Base-by-base conservation (phyloP, 805 yeast species). In the Starmera dryadoides region DNA sequence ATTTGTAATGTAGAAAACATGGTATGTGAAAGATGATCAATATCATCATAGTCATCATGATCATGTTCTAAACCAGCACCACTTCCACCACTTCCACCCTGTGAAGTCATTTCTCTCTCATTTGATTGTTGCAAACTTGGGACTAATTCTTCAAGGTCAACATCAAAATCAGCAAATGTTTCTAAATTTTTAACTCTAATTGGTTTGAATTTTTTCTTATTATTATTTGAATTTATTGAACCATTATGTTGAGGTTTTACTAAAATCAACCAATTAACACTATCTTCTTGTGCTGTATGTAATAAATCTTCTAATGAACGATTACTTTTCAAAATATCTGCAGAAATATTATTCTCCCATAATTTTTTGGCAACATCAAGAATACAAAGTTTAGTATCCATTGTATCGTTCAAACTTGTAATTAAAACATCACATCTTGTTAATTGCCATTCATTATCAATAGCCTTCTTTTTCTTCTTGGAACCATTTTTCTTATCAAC, bases 371-470 rank as follows among this genome's bases (percentile, higher is more conserved):
- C 52, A 7, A 86, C 62, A 33, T 77, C 82, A 25, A 25, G 28
- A 25, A 79, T 73, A 1, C 89, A 91, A 36, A 74, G 63, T 1
- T 79, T 75, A 18, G 69, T 69, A 43, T 86, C 59, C 16, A 73
- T 62, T 1, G 75, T 60, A 26, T 72, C 73, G 17, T 81, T 75
- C 43, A 82, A 72, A 46, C 91, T 73, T 0, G 93, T 73, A 6
- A 93, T 77, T 22, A 93, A 59, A 1, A 89, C 94, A 51, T 87
- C 91, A 58, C 96, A 88, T 48, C 95, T 69, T 26, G 71, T 67
- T 4, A 77, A 70, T 38, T 58, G 64, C 83, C 79, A 76, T 30
- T 69, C 70, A 5, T 56, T 42, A 15, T 64, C 68, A 42, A 61
- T 31, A 39, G 55, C 55, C 32, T 48, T 49, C 42, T 57, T 65